Base-by-base conservation (phyloP, 176 grass and related monocot species). In the Musa acuminata region DNA sequence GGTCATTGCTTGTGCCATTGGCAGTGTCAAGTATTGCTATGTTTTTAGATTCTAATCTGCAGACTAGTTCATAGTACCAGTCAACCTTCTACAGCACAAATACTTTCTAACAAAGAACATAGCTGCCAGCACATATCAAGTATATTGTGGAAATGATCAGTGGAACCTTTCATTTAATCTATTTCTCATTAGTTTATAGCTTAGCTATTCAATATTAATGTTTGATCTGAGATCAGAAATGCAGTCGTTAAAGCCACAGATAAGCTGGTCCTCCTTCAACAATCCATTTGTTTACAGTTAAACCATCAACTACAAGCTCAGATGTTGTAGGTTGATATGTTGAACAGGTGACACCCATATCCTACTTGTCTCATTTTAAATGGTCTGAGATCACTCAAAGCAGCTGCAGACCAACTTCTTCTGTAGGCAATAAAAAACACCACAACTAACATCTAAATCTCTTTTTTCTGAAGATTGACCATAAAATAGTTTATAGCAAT, bases 331-430 rank as follows among this genome's bases (percentile, higher is more conserved):
- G n/a, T 67, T 19, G 43, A 51, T 35, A 20, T 62, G 53, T 62
- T 48, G 29, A 75, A 13, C 67, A 76, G 19, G 48, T 65, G 35
- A 17, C 24, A 52, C 20, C 26, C 10, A 60, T 17, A 77, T 69
- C 51, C 24, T 58, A 52, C 43, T 53, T 55, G 51, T 43, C 49
- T 72, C 65, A 62, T 49, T 20, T 69, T 75, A 14, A 52, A 57
- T 77, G 3, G n/a, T 66, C 75, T 77, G 60, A 25, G 75, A 65
- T 69, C 55, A 50, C 55, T 72, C 74, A 78, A 72, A 72, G 64
- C 81, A 78, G 78, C 80, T 25, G 49, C 51, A 7, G 20, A 51
- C 25, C 72, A 76, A 76, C 19, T 62, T 59, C 35, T 55, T 65
- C 22, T 12, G 21, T 65, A 25, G 26, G 19, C 4, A 60, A 60